phyloP scores from a whole-genome alignment of 768 basidiomycete species.

The Phylloporus rhodoxanthus region DNA sequence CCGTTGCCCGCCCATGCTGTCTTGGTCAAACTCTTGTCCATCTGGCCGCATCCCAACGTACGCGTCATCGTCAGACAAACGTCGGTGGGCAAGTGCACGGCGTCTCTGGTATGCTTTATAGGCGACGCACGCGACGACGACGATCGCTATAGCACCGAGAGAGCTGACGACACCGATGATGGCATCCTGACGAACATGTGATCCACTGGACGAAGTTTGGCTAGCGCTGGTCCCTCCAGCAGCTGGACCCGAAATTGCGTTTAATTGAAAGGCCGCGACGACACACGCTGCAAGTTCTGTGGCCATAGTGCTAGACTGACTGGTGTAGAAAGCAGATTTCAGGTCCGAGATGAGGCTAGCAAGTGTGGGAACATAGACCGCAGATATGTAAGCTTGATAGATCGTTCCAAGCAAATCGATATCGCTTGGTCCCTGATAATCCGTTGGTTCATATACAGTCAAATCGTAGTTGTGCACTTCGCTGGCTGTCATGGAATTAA shows the following conservation, averaged over 20 bases:
- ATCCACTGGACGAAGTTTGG: slow-evolving; percentile 23
- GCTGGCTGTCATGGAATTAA: slow-evolving; percentile 29
- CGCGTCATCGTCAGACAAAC: slow-evolving; percentile 52
- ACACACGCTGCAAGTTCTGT: slow-evolving; percentile 60
- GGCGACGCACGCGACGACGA: slow-evolving; percentile 68
- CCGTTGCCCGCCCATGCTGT: slow-evolving; percentile 66
- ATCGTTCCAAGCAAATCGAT: slow-evolving; percentile 53
- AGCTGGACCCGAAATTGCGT: slow-evolving; percentile 39
- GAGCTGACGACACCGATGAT: slow-evolving; percentile 89
- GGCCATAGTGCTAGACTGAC: slow-evolving; percentile 39
- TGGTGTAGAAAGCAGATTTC: slow-evolving; percentile 62
- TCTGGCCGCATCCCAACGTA: slow-evolving; percentile 46
- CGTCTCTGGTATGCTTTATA: slow-evolving; percentile 63
- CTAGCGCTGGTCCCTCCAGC: slow-evolving; percentile 18
- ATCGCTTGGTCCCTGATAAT: slow-evolving; percentile 48
- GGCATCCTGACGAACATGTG: slow-evolving; percentile 59
- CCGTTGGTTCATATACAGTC: slow-evolving; percentile 59
- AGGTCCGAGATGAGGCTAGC: slow-evolving; percentile 56
- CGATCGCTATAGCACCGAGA: slow-evolving; percentile 69
- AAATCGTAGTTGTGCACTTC: slow-evolving; percentile 52
- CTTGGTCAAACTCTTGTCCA: slow-evolving; percentile 73
- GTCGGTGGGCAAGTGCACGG: slow-evolving; percentile 62
- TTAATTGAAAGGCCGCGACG: slow-evolving; percentile 59
- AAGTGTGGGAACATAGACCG: slow-evolving; percentile 49
- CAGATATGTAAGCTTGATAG: slow-evolving; percentile 68